Evolutionary conservation across 2,329 filamentous ascomycete genomes (phyloP).

Genomic region (Ilyonectria destructans): DNA sequence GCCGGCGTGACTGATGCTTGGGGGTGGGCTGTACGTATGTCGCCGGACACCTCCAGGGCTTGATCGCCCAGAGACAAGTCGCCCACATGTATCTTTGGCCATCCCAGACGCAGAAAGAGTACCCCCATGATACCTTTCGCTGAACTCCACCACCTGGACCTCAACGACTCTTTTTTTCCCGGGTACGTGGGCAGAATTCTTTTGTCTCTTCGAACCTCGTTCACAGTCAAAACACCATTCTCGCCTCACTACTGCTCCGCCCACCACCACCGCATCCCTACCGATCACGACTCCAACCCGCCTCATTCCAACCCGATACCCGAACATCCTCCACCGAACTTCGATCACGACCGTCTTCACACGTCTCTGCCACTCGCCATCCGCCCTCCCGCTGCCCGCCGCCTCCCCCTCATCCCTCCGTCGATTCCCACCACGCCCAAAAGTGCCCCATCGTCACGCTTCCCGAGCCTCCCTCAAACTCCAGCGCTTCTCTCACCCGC

Average conservation of each 20-base stretch:
- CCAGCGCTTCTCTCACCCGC: conserved; percentile 16
- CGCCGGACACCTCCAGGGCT: conserved; percentile 22
- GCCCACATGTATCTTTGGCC: conserved; percentile 6
- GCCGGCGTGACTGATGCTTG: conserved; percentile 6
- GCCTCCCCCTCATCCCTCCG: conserved; percentile 31
- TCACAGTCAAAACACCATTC: conserved; percentile 33
- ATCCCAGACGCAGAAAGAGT: not conserved
- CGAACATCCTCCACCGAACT: conserved; percentile 11
- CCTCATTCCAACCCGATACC: conserved; percentile 24
- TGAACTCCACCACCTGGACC: conserved; percentile 18
- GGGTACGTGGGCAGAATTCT: conserved; percentile 32
- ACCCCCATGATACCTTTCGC: conserved; percentile 21
- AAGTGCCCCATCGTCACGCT: conserved; percentile 18
- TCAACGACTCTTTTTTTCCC: conserved; percentile 30
- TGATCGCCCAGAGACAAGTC: conserved; percentile 17
- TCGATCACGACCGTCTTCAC: conserved; percentile 13
- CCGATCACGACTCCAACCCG: conserved; percentile 15
- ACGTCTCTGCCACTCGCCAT: conserved; percentile 4
- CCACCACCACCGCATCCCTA: conserved; percentile 18
- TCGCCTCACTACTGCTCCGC: conserved; percentile 24
- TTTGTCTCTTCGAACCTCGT: conserved; percentile 33
- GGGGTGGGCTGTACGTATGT: conserved; percentile 8
- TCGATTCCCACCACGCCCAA: conserved; percentile 10
- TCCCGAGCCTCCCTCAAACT: conserved; percentile 16
- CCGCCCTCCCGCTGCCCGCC: conserved; percentile 15